These are phyloP conservation scores for Mrakia gelida DNA, from an alignment of 768 basidiomycete species.

Conservation along the genomic window DNA sequence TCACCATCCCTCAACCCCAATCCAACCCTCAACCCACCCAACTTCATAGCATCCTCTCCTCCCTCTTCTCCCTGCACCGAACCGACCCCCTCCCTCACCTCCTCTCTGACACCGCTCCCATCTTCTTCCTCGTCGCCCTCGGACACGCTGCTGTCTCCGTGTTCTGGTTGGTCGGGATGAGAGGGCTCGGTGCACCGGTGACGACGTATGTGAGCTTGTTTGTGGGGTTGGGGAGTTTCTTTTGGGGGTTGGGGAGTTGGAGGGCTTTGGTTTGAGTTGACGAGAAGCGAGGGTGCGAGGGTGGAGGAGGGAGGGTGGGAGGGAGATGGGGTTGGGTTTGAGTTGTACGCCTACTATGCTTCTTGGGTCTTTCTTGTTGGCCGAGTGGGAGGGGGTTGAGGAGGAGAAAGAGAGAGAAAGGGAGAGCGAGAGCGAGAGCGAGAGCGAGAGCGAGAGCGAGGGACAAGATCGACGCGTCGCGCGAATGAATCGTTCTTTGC, in stretches of 20 bases:
- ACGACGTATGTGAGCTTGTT: conserved; percentile 26
- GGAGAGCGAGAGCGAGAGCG: no score
- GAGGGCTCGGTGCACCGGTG: conserved; percentile 10
- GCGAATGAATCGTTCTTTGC: no score
- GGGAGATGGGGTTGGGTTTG: no score
- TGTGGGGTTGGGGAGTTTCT: conserved; percentile 23
- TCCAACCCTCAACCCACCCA: no score
- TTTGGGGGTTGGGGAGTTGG: conserved; percentile 29
- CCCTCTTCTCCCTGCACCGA: conserved; percentile 13
- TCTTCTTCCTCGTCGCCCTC: conserved; percentile 18
- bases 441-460: no score
- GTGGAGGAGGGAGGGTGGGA: background rate
- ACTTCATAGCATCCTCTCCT: conserved; percentile 19
- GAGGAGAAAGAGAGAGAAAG: no score
- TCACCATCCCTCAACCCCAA: no score
- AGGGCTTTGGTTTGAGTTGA: conserved; percentile 11
- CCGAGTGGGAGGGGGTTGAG: no score
- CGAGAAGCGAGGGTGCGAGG: background rate
- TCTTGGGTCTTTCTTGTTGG: no score
- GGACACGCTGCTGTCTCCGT: conserved; percentile 11
- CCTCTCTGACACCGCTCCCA: conserved; percentile 6
- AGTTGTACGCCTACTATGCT: no score
- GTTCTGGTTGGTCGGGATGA: conserved; percentile 19
- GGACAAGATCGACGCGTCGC: no score
- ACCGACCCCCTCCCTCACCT: conserved; percentile 5